Conservation (phyloP, 345 rosid genomes). For the Angophora floribunda region DNA sequence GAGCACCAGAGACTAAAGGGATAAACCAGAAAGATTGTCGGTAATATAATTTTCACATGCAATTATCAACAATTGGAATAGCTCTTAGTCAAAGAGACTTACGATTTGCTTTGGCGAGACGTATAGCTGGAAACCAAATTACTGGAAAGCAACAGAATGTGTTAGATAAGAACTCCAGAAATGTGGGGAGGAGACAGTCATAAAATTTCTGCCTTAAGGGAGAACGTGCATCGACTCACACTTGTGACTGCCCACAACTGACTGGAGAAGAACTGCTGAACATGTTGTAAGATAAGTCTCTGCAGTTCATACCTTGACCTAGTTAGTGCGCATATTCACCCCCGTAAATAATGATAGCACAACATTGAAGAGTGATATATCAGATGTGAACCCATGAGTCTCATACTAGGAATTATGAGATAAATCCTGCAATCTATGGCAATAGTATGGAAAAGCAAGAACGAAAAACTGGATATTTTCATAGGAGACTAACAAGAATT, state of each 20-base stretch:
- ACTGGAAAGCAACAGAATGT: too few relatives aligned
- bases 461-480: neutral
- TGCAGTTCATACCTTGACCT: too few relatives aligned
- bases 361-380: neutral
- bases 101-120: too few relatives aligned
- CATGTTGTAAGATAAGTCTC: too few relatives aligned
- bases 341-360: neutral
- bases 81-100: too few relatives aligned
- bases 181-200: rapidly evolving
- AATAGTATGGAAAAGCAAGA: neutral
- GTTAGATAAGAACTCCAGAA: too few relatives aligned
- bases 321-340: too few relatives aligned
- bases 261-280: too few relatives aligned
- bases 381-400: neutral
- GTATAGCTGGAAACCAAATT: too few relatives aligned
- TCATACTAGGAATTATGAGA: neutral
- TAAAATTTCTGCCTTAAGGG: too few relatives aligned
- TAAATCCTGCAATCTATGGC: neutral
- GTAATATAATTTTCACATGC: neutral
- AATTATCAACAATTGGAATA: neutral
- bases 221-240: too few relatives aligned
- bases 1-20: conserved; percentile 54
- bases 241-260: rapidly evolving
- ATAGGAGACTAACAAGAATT: conserved; percentile 27
- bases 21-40: too few relatives aligned